These are phyloP conservation scores for Bauhinia variegata DNA, from an alignment of 306 rosid genomes.

Conservation along the genomic window DNA sequence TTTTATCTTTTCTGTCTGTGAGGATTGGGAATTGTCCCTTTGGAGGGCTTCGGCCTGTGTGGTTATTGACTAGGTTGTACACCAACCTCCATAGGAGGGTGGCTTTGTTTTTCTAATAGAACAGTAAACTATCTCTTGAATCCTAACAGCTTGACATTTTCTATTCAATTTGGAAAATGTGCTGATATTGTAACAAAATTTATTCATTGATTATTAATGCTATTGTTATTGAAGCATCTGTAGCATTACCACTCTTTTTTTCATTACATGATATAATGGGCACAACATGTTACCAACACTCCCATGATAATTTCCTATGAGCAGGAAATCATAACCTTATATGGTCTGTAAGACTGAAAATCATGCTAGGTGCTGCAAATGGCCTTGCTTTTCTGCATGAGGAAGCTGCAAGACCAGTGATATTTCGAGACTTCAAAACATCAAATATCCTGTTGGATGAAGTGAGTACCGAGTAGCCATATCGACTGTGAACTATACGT, in stretches of 20 bases:
- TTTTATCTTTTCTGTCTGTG: no score
- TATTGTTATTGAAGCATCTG: neutral
- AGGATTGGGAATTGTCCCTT: no score
- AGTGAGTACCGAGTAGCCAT: constrained; percentile 46
- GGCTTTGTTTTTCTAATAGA: no score
- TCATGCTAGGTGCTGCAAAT: constrained; percentile 65
- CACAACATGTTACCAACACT: no score
- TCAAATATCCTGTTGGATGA: constrained; percentile 61
- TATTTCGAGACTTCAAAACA: constrained; percentile 70
- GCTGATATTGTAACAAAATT: neutral
- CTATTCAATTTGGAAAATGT: neutral
- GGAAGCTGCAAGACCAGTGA: constrained; percentile 56
- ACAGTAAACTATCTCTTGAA: no score
- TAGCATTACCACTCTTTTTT: neutral
- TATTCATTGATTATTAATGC: neutral
- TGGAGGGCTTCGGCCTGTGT: no score
- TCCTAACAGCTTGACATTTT: no score
- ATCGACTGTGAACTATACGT: neutral
- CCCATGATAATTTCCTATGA: constrained; percentile 1
- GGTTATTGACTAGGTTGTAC: no score
- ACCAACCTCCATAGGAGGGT: no score
- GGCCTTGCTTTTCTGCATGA: constrained; percentile 77
- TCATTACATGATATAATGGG: no score
- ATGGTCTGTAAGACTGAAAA: constrained; percentile 63
- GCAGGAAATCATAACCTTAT: constrained; percentile 48